Evolutionary conservation across 2,329 filamentous ascomycete genomes (phyloP).

Genomic region (Amylocarpus encephaloides): DNA sequence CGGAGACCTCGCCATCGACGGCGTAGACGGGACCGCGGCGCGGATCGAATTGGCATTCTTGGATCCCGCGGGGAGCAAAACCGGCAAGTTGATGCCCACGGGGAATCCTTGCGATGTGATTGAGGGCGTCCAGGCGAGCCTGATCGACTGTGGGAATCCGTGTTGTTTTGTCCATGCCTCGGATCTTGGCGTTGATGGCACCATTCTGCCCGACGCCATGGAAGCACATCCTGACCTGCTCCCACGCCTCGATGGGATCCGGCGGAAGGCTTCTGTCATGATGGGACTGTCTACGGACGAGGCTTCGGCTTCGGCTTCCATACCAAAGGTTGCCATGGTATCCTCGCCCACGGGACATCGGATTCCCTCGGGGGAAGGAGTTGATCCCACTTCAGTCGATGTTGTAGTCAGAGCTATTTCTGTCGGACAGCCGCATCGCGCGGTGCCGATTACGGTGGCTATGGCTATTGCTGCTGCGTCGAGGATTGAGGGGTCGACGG

Average conservation of each 20-base stretch:
- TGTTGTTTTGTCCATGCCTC: constrained; percentile 53
- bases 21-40: constrained; percentile 52
- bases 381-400: constrained; percentile 31
- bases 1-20: constrained; percentile 57
- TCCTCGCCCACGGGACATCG: constrained; percentile 35
- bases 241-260: constrained; percentile 47
- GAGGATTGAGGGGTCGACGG: constrained; percentile 37
- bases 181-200: constrained; percentile 44
- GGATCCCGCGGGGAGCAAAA: constrained; percentile 49
- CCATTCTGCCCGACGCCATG: constrained; percentile 48
- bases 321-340: constrained; percentile 59
- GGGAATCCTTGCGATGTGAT: constrained; percentile 48
- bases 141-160: constrained; percentile 59
- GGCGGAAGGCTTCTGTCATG: constrained; percentile 47
- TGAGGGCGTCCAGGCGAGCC: constrained; percentile 44
- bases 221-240: constrained; percentile 40
- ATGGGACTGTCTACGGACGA: constrained; percentile 51
- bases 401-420: constrained; percentile 44
- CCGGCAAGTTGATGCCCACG: constrained; percentile 54
- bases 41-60: constrained; percentile 55
- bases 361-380: constrained; percentile 34
- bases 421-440: constrained; percentile 50
- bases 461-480: constrained; percentile 43
- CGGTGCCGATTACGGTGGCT: constrained; percentile 49
- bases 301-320: constrained; percentile 44